Base-by-base conservation (phyloP, 768 basidiomycete species). In the Termitomyces eurrhizus region DNA sequence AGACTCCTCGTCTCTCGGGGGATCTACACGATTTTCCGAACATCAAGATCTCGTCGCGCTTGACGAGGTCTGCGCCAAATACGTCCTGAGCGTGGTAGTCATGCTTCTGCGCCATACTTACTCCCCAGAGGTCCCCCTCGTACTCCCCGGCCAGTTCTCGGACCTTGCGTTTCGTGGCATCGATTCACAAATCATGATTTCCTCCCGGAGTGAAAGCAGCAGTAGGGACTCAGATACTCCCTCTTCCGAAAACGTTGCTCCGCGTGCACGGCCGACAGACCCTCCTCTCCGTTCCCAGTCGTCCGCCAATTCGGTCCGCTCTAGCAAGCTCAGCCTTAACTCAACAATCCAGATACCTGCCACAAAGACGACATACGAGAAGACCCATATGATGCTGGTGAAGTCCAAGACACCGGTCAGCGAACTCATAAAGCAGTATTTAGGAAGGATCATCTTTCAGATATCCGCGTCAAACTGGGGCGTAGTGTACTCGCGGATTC, bases 401-500 rank as follows among this genome's bases (percentile, higher is more conserved):
- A 81, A 79, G 58, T 85, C 84, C 0, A 68, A 81, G 0, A 69
- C 78, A 56, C 77, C 85, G 7, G 77, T 92, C 54, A 86, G 83
- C 62, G 75, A 77, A 24, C 76, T 89, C 29, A 86, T 92, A 61
- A 80, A 83, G 56, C 86, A 87, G 68, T 91, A 82, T 65, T 82
- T 89, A 24, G 89, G 90, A 12, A 84, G 88, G 52, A 86, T 95
- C 62, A 83, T 96, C 32, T 94, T 90, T 68, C 88, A 89, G 68
- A 80, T 98, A 18, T 94, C 94, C 2, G 88, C 90, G 0, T 89
- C 89, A 13, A 95, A 96, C 70, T 97, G 94, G 93, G 70, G 74
- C 55, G 83, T 90, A 8, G 88, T 96, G 16, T 85, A 90, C 65
- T 72, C 79, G 24, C 81, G 92, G 35, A 80, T 95, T 57, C 82